Evolutionary conservation across 768 basidiomycete genomes (phyloP).

Genomic region (Suillus plorans): DNA sequence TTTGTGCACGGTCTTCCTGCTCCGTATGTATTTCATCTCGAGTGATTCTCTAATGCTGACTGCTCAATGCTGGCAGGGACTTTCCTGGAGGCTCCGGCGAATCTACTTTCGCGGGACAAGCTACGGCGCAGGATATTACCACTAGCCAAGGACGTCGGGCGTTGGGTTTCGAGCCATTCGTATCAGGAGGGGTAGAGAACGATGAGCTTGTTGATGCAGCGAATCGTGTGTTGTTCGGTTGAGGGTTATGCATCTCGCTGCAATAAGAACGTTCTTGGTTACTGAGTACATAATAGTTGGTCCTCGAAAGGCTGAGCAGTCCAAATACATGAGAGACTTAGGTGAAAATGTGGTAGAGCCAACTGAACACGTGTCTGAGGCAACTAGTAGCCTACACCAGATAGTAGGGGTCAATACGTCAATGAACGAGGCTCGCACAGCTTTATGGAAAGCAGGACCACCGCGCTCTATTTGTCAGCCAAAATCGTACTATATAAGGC

Average conservation of each 20-base stretch:
- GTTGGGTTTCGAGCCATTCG: slow-evolving; percentile 44
- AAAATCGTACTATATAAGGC: too few relatives aligned
- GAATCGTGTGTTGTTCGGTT: slow-evolving; percentile 25
- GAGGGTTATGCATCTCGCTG: not conserved
- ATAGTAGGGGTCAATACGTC: not conserved
- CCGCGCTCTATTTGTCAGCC: too few relatives aligned
- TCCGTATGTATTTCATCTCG: slow-evolving; percentile 35
- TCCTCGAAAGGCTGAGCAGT: not conserved
- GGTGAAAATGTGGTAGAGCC: not conserved
- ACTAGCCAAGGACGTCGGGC: slow-evolving; percentile 37
- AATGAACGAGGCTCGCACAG: not conserved
- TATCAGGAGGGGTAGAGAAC: slow-evolving; percentile 11
- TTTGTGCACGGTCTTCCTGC: slow-evolving; percentile 49
- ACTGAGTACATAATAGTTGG: not conserved
- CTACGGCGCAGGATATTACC: slow-evolving; percentile 32
- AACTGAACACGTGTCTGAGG: too few relatives aligned
- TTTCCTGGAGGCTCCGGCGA: slow-evolving; percentile 56
- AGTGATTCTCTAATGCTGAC: not conserved
- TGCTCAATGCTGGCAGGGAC: slow-evolving; percentile 33
- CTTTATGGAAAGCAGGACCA: too few relatives aligned
- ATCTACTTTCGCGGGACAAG: slow-evolving; percentile 41
- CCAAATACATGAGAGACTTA: not conserved
- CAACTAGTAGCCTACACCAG: not conserved
- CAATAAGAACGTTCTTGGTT: not conserved
- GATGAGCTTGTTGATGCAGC: slow-evolving; percentile 25